Base-by-base conservation (phyloP, 257 asterid species). In the Henckelia pumila region DNA sequence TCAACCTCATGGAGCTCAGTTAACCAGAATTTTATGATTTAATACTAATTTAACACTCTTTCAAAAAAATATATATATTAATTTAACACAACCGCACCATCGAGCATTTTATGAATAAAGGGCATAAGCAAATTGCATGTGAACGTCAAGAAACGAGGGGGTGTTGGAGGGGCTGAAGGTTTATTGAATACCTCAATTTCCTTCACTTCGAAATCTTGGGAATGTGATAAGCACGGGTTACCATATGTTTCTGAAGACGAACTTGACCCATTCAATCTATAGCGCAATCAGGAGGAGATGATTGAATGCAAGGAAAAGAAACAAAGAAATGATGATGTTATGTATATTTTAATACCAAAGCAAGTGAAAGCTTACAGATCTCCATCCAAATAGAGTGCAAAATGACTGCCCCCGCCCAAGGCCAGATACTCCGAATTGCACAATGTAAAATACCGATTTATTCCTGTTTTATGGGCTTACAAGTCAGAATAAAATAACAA, bases 361-460 rank as follows among this genome's bases (percentile, higher is more conserved):
- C 40, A 60, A 59, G 66, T 21, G 68, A 71, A 63, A 50, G 60
- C 98, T 83, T 85, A 93, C 98, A 90, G 82, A 71, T 90, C 98
- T 19, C 81, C 85, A 47, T 89, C 97, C 86, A 93, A 85, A 76
- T 86, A 93, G 26, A 89, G 91, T 8, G 96, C 97, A 82, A 93
- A 93, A 81, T 90, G 96, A 66, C 82, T 69, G 40, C 98, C 98
- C 26, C 98, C 98, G 13, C 98, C 98, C 86, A 89, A 76, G 78
- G 98, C 98, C 77, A 93, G 70, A 40, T 40, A 40, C 50, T 13
- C 50, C n/a, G n/a, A 11, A 40, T 40, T 75, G 86, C 50, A 40
- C 50, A 40, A 40, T 4, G 50, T 40, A 40, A 40, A 40, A 40
- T 40, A 13, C 6, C 50, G 50, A 40, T 40, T 40, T 11, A 13